Percentiles rank a stretch among this genome's conserved stretches.
phyloP scores from a whole-genome alignment of 352 stramenopile genomes.

The Peronospora belbahrii region DNA sequence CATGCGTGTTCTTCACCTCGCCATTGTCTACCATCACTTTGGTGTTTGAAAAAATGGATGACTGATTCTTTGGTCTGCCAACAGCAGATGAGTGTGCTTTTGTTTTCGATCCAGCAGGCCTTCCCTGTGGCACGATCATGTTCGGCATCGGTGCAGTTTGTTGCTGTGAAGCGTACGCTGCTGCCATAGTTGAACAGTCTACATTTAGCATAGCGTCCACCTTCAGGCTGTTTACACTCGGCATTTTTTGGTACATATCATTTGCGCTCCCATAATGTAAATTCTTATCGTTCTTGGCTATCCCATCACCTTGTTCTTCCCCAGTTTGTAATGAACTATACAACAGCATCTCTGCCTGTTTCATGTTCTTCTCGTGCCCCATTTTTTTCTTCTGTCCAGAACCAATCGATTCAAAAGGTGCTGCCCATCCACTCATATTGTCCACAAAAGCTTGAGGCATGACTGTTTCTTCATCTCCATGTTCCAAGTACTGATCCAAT shows the following conservation, averaged over 20 bases:
- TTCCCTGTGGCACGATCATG: neutral
- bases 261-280: constrained; percentile 11
- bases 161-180: neutral
- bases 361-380: constrained; percentile 5
- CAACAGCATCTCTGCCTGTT: neutral
- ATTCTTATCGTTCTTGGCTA: neutral
- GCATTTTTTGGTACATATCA: neutral
- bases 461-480: constrained; percentile 10
- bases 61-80: neutral
- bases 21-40: neutral
- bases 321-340: neutral
- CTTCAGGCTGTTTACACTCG: constrained; percentile 4
- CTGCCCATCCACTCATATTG: constrained; percentile 30
- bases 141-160: neutral
- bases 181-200: constrained; percentile 3
- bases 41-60: neutral
- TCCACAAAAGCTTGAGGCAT: constrained; percentile 31
- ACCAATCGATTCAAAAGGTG: neutral
- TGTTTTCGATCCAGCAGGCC: neutral
- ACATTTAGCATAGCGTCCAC: constrained; percentile 11
- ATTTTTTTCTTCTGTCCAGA: constrained; percentile 4
- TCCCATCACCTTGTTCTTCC: neutral
- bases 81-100: neutral
- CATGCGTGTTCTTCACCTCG: constrained; percentile 1
- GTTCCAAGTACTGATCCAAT: constrained; percentile 28